Evolutionary conservation across 2,329 filamentous ascomycete genomes (phyloP).

Genomic region (Ophiostoma pallidulum): DNA sequence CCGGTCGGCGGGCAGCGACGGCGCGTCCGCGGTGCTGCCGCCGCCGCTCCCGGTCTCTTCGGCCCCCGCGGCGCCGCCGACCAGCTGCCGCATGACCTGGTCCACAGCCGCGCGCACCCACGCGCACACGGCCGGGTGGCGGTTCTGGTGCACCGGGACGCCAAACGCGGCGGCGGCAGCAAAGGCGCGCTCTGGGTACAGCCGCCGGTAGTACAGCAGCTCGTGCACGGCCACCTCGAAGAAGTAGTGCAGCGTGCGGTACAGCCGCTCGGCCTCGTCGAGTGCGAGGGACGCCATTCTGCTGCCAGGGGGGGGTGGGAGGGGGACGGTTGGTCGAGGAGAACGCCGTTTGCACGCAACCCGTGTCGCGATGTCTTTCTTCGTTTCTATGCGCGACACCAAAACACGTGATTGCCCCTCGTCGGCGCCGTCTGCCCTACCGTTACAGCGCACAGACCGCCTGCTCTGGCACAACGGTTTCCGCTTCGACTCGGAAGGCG

Average conservation of each 20-base stretch:
- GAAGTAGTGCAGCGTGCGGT: slow-evolving; percentile 67
- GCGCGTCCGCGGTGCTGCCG: neutral
- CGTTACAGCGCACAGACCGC: slow-evolving; percentile 9
- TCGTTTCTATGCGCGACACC: too few relatives aligned
- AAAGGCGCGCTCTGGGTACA: slow-evolving; percentile 74
- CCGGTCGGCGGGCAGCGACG: neutral
- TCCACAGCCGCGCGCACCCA: slow-evolving; percentile 77
- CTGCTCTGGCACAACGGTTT: neutral
- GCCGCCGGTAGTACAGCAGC: slow-evolving; percentile 68
- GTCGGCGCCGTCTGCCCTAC: neutral
- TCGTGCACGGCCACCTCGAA: slow-evolving; percentile 76
- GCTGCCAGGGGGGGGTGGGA: too few relatives aligned
- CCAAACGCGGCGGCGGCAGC: slow-evolving; percentile 73
- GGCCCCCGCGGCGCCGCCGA: slow-evolving; percentile 31
- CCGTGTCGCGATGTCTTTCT: too few relatives aligned
- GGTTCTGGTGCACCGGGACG: slow-evolving; percentile 72
- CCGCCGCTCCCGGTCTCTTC: too few relatives aligned
- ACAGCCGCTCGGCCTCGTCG: slow-evolving; percentile 41
- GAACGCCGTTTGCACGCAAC: neutral
- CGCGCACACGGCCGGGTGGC: slow-evolving; percentile 74
- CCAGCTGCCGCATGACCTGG: slow-evolving; percentile 61
- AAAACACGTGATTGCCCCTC: slow-evolving; percentile 14
- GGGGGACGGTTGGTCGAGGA: neutral
- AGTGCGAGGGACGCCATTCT: slow-evolving; percentile 5
- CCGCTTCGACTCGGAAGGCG: neutral